Evolutionary conservation across 257 asterid genomes (phyloP).

Genomic region (Fraxinus anomala): DNA sequence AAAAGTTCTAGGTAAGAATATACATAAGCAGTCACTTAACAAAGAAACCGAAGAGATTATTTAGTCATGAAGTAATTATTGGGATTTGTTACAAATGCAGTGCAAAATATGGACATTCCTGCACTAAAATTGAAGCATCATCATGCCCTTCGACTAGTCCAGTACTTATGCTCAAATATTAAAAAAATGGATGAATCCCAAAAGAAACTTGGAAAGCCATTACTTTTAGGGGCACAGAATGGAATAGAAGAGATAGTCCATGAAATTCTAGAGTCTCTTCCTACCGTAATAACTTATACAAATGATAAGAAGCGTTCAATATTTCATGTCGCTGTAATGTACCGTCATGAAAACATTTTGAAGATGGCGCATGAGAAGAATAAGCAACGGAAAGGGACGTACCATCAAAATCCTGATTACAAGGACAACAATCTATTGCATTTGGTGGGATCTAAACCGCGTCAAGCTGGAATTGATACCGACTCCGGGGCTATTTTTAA

Average conservation of each 20-base stretch:
- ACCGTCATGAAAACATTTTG: slow-evolving; percentile 13
- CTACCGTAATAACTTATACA: neutral
- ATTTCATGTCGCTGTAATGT: slow-evolving; percentile 17
- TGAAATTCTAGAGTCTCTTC: slow-evolving; percentile 14
- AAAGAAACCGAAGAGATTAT: too few species aligned
- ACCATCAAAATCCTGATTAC: neutral
- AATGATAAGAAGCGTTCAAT: neutral
- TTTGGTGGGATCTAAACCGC: neutral
- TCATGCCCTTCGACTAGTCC: neutral
- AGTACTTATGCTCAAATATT: slow-evolving; percentile 17
- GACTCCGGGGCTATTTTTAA: slow-evolving; percentile 25
- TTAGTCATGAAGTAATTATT: too few species aligned
- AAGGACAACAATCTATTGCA: neutral
- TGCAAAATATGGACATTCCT: neutral
- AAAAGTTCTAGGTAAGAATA: too few species aligned
- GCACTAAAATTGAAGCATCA: neutral
- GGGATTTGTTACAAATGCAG: neutral
- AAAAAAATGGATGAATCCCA: neutral
- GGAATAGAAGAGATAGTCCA: slow-evolving; percentile 19
- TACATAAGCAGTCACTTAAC: too few species aligned
- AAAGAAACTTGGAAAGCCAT: neutral
- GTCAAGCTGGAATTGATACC: slow-evolving; percentile 9
- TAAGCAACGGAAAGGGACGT: neutral
- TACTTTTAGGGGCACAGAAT: slow-evolving; percentile 14
- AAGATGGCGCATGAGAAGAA: slow-evolving; percentile 20